Evolutionary conservation across 1,284 basidiomycete genomes (phyloP), one percentile per base, ranked within the genome.

Genomic region (Tilletia walkeri): DNA sequence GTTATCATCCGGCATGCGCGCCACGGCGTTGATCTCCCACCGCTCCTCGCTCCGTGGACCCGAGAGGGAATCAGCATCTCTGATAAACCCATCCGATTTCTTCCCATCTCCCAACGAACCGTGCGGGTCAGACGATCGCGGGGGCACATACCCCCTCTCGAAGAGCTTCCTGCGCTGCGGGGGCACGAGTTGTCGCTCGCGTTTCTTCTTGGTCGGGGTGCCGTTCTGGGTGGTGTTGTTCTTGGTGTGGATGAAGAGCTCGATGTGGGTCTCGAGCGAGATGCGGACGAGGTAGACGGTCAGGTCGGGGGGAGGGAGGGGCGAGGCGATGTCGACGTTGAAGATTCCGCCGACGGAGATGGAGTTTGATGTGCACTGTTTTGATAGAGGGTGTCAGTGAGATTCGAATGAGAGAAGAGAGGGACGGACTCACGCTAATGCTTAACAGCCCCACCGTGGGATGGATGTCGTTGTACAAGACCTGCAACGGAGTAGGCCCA

Each of bases 401-500:
- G 2, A 20, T 16, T 9, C 12, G 2, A n/a, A 39, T 9, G n/a
- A 38, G 39, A 30, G 59, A 39, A 4, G 54, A 53, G 12, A 53
- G 50, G 20, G 59, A 39, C 1, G 54, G 12, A 63, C 59, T 63
- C 59, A 63, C 59, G 7, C 80, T 77, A 61, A 83, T 77, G 3
- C 79, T 80, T 1, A 83, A 72, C 20, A 83, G 75, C 12, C 82
- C 82, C 2, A 83, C 79, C 38, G 82, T 83, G 2, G 79, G 76
- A 47, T 83, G 82, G n/a, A 83, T 47, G 66, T 83, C 80, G 69
- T 83, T 83, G 76, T 81, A 83, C 7, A 83, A 77, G 67, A 83
- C 78, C 3, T 79, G 78, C 34, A 83, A 71, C 2, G 82, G 80
- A 3, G 80, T 81, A 7, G 80, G 75, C 0, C 80, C 82, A 63